These are phyloP conservation scores for Dendrostoma leiphaemia DNA, from an alignment of 2,329 filamentous ascomycete species.

Conservation along the genomic window DNA sequence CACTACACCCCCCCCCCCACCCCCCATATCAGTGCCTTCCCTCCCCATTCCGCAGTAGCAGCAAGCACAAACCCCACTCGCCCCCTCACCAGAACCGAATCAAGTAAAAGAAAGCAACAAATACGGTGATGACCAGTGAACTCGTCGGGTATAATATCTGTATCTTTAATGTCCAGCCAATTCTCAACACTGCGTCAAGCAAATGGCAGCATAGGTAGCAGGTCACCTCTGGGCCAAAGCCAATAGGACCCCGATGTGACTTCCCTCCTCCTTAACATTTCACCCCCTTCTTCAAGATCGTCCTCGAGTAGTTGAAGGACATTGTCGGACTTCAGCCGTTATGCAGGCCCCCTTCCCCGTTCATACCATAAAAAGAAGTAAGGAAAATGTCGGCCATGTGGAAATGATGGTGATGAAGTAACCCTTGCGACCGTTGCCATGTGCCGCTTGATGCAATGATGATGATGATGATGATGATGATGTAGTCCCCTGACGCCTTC, in stretches of 20 bases:
- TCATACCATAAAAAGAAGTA: neutral
- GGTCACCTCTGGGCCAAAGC: neutral
- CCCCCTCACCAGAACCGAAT: slow-evolving; percentile 1
- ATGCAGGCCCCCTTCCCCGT: neutral
- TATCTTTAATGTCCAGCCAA: slow-evolving; percentile 11
- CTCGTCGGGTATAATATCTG: slow-evolving; percentile 16
- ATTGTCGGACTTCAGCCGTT: neutral
- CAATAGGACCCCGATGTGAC: neutral
- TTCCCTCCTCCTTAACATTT: neutral
- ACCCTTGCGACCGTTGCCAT: neutral
- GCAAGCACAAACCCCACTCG: neutral
- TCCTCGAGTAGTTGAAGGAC: too few species aligned
- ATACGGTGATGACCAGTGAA: slow-evolving; percentile 7
- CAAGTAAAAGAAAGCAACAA: neutral
- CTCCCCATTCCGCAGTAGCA: neutral
- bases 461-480: too few species aligned
- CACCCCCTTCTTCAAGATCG: too few species aligned
- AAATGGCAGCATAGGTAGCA: neutral
- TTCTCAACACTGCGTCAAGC: neutral
- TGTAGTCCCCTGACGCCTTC: neutral
- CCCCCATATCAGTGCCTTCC: neutral
- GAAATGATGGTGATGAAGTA: neutral
- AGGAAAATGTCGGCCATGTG: slow-evolving; percentile 2
- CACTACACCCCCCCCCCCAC: neutral
- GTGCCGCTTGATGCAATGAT: neutral